Percentiles rank a stretch among this genome's conserved stretches.
These are phyloP conservation scores for Daedaleopsis sinensis DNA, from an alignment of 768 basidiomycete genomes.

Conservation along the genomic window DNA sequence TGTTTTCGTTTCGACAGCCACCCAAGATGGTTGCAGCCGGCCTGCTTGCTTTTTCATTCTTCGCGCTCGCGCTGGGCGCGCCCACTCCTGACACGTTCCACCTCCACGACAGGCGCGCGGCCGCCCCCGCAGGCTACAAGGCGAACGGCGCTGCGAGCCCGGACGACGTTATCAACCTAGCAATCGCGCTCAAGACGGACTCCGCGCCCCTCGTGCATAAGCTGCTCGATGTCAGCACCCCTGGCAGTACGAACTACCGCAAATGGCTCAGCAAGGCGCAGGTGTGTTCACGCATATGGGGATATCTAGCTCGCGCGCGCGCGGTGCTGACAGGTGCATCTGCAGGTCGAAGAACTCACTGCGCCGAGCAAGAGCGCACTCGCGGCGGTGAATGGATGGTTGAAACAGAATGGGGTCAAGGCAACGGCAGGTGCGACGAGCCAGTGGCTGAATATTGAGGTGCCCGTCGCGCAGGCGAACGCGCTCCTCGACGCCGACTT, in stretches of 20 bases:
- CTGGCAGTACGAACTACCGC: constrained; percentile 37
- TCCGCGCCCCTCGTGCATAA: constrained; percentile 36
- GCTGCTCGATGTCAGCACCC: constrained; percentile 40
- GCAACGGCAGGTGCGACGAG: constrained; percentile 29
- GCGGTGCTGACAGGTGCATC: background rate
- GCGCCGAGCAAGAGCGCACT: constrained; percentile 27
- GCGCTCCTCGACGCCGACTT: constrained; percentile 37
- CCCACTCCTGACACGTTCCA: constrained; percentile 21
- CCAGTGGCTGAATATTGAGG: constrained; percentile 38
- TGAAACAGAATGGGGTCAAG: constrained; percentile 26
- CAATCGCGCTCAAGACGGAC: constrained; percentile 39
- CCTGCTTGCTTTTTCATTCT: constrained; percentile 25
- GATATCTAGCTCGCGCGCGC: background rate
- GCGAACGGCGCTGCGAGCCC: constrained; percentile 29
- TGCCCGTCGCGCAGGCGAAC: constrained; percentile 37
- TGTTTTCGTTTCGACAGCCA: background rate
- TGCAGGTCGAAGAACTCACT: constrained; percentile 28
- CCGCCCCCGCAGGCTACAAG: constrained; percentile 33
- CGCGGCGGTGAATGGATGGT: constrained; percentile 28
- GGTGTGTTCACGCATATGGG: constrained; percentile 24
- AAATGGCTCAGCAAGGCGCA: constrained; percentile 41
- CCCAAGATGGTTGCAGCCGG: constrained; percentile 26
- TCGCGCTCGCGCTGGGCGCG: constrained; percentile 24
- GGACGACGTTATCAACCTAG: constrained; percentile 35
- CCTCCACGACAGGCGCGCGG: constrained; percentile 34